Conservation (phyloP, 306 rosid species). For the Ormosia semicastrata region DNA sequence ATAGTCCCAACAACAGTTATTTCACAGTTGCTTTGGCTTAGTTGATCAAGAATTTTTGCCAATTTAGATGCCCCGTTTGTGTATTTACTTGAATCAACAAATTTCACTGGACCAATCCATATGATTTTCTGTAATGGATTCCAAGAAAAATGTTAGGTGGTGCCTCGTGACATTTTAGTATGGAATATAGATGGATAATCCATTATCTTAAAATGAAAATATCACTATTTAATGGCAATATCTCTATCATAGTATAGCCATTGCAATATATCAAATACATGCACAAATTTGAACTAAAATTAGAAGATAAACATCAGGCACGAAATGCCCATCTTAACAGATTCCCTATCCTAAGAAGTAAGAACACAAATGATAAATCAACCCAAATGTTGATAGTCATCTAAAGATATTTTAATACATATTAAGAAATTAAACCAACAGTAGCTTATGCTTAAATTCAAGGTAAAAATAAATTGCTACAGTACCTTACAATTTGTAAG, state of each 20-base stretch:
- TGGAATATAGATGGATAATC: background rate
- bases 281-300: background rate
- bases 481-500: constrained; percentile 70
- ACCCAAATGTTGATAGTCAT: background rate
- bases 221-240: background rate
- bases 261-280: background rate
- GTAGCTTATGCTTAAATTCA: background rate
- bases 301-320: constrained; percentile 11
- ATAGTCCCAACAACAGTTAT: constrained; percentile 66
- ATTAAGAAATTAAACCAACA: constrained; percentile 22
- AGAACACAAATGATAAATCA: constrained; percentile 8
- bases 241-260: background rate
- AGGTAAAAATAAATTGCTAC: constrained; percentile 5
- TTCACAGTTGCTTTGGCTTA: constrained; percentile 52
- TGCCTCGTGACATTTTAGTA: constrained; percentile 5
- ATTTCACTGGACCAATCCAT: constrained; percentile 88
- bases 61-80: constrained; percentile 57
- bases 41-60: constrained; percentile 59
- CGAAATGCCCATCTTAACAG: constrained; percentile 1
- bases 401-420: background rate
- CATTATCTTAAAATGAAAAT: constrained; percentile 17
- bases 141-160: constrained; percentile 17
- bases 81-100: constrained; percentile 38
- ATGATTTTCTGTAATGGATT: constrained; percentile 56
- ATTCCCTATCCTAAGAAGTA: background rate